phyloP scores from a whole-genome alignment of 2,329 filamentous ascomycete species.

The Colletotrichum viniferum region DNA sequence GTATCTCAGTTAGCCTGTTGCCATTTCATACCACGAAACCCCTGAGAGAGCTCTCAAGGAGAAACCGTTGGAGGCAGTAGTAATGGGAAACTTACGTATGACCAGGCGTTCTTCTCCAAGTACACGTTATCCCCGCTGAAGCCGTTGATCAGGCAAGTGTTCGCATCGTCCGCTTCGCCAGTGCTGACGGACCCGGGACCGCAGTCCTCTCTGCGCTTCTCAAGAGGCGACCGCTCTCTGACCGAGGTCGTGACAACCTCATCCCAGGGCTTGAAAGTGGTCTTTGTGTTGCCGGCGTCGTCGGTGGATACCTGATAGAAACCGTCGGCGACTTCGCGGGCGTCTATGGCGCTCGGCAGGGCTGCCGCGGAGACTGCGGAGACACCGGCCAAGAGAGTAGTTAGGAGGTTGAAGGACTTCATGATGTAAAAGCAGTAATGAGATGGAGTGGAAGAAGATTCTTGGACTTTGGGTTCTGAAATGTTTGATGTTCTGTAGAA shows the following conservation, averaged over 20 bases:
- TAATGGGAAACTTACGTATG: not conserved
- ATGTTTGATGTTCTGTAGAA: not conserved
- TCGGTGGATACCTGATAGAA: not conserved
- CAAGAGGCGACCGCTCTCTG: not conserved
- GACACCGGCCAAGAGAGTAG: not conserved
- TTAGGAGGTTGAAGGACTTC: not conserved
- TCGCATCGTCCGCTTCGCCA: not conserved
- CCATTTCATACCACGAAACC: not conserved
- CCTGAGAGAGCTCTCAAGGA: not conserved
- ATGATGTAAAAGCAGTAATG: not conserved
- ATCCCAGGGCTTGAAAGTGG: not conserved
- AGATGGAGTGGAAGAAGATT: not conserved
- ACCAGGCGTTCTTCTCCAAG: not conserved
- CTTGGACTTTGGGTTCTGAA: not conserved
- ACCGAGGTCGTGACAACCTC: not conserved
- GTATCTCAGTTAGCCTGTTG: not conserved
- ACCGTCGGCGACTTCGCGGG: not conserved
- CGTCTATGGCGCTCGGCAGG: not conserved
- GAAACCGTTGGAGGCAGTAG: not conserved
- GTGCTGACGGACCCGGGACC: not conserved
- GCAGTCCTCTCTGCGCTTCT: not conserved
- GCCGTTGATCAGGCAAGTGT: not conserved
- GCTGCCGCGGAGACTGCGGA: not conserved
- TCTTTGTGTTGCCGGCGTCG: not conserved
- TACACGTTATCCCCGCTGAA: not conserved